A percentile compares a stretch with the other conserved stretches of the same genome.
Conservation (phyloP, 1,139 yeast species). For the Geotrichum klebahnii region DNA sequence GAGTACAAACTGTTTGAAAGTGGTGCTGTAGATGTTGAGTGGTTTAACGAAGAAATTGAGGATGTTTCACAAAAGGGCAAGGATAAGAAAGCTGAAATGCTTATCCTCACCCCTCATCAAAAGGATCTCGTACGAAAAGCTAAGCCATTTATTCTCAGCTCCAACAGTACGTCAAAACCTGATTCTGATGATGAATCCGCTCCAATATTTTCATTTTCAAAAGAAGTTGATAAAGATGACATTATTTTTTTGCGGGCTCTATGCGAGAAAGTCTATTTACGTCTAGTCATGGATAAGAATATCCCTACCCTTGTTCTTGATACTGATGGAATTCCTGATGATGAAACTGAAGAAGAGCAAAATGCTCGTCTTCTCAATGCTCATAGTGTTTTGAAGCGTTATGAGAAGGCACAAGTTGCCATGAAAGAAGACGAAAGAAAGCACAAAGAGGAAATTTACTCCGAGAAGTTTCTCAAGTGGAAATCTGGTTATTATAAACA, state of each 20-base stretch:
- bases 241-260: conserved; percentile 32
- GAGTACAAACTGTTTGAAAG: conserved; percentile 52
- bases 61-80: conserved; percentile 72
- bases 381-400: conserved; percentile 46
- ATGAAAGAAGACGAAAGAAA: conserved; percentile 56
- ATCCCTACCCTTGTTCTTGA: conserved; percentile 45
- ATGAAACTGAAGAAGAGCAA: conserved; percentile 58
- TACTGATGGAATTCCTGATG: conserved; percentile 65
- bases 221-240: conserved; percentile 29
- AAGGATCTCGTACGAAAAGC: conserved; percentile 40
- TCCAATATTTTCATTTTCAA: conserved; percentile 18
- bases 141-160: conserved; percentile 31
- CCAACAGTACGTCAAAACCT: conserved; percentile 27
- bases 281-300: conserved; percentile 29
- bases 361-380: conserved; percentile 32
- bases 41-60: conserved; percentile 84
- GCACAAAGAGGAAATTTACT: conserved; percentile 62
- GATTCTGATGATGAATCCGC: conserved; percentile 20
- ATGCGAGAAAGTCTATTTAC: conserved; percentile 29
- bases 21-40: conserved; percentile 74
- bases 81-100: conserved; percentile 56
- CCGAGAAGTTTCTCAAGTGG: conserved; percentile 73
- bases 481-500: conserved; percentile 75
- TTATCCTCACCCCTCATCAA: conserved; percentile 67
- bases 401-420: conserved; percentile 66